Evolutionary conservation across 257 asterid species (phyloP), one percentile per base, ranked within the genome.

Genomic region (Asclepias syriaca): DNA sequence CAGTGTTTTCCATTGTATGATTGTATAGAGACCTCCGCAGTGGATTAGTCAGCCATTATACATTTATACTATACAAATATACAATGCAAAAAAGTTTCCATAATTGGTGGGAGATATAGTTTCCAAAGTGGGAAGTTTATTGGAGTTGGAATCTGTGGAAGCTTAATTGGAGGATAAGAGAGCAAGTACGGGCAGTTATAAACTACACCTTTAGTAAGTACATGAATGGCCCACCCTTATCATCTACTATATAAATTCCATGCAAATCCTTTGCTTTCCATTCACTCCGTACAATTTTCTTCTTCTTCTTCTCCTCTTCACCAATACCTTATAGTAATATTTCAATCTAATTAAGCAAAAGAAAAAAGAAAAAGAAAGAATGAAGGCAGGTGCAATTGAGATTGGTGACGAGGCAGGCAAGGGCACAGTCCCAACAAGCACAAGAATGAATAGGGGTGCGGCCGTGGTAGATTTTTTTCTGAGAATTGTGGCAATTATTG

Each of bases 401-500:
- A 39, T 72, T 56, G 77, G 75, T 57, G 4, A 34, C 3, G 68
- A 69, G 22, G 75, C 51, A 2, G 72, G 54, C 53, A 74, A 21
- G 22, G 59, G 19, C 18, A 45, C 72, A 14, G n/a, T 60, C 32
- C 45, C 66, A 45, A 22, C 24, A n/a, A 13, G n/a, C 24, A 18
- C 27, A 6, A 63, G 11, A 27, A 76, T 24, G 50, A 76, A 61
- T 29, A 81, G 78, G 63, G 84, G 84, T 34, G 73, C 76, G 21
- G 67, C 83, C 7, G 72, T 84, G 18, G 49, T 79, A 0, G 86
- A 84, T 27, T 79, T 84, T 58, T 50, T 84, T 34, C 67, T 81
- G 27, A 84, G 86, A 67, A 54, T 84, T 45, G 24, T 75, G 3
- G 86, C 80, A 0, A 66, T 73, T 14, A 54, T 77, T 24, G 83